Evolutionary conservation across 208 protist genomes (phyloP).

Genomic region (Acanthamoeba royreba): DNA sequence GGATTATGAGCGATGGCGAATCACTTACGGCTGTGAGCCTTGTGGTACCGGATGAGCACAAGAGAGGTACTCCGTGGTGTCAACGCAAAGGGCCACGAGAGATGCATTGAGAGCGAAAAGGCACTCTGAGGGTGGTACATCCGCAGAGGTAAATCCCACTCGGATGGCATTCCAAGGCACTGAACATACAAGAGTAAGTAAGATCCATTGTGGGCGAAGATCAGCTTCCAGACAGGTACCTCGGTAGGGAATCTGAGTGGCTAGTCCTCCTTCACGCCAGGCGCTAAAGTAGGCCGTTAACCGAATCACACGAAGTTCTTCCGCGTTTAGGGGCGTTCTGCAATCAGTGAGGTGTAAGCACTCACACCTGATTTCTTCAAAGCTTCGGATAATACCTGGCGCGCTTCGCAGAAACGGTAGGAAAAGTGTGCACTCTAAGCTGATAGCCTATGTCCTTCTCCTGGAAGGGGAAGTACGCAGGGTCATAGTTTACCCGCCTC

Average conservation of each 20-base stretch:
- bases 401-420: no score
- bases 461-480: no score
- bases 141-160: not conserved
- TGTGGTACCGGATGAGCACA: not conserved
- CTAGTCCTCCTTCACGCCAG: not conserved
- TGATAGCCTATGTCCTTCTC: no score
- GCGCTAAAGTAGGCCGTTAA: not conserved
- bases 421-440: no score
- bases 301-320: not conserved
- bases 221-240: not conserved
- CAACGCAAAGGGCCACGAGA: not conserved
- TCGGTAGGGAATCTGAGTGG: not conserved
- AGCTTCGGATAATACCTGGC: no score
- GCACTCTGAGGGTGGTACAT: not conserved
- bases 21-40: not conserved
- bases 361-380: no score
- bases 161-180: not conserved
- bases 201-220: no score
- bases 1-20: not conserved
- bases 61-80: not conserved
- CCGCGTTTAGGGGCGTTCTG: not conserved
- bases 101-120: not conserved
- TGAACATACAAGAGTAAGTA: no score
- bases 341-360: not conserved
- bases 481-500: no score